These are phyloP conservation scores for Bondarzewia mesenterica DNA, from an alignment of 1,284 basidiomycete species.

Conservation along the genomic window DNA sequence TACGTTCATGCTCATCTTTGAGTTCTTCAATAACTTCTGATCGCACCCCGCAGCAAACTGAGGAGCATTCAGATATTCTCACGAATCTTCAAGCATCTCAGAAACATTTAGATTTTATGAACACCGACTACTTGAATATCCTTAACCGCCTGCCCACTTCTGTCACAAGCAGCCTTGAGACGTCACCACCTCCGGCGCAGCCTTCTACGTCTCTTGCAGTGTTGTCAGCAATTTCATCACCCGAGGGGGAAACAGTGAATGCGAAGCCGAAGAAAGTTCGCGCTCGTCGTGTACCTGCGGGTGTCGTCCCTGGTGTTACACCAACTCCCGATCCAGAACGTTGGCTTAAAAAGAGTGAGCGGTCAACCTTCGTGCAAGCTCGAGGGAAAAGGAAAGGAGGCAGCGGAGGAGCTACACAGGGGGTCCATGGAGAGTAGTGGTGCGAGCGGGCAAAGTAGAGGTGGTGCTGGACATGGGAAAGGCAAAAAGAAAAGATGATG, in stretches of 20 bases:
- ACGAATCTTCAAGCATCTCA: slow-evolving; percentile 77
- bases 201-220: slow-evolving; percentile 26
- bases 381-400: slow-evolving; percentile 44
- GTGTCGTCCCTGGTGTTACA: slow-evolving; percentile 66
- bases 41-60: slow-evolving; percentile 48
- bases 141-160: slow-evolving; percentile 50
- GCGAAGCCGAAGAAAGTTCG: slow-evolving; percentile 34
- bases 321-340: slow-evolving; percentile 73
- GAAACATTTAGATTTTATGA: slow-evolving; percentile 75
- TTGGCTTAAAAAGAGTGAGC: slow-evolving; percentile 76
- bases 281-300: slow-evolving; percentile 59
- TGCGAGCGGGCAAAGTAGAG: slow-evolving; percentile 21
- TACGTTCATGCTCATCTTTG: slow-evolving; percentile 22
- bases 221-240: slow-evolving; percentile 15
- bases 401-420: slow-evolving; percentile 64
- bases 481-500: slow-evolving; percentile 49
- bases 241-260: slow-evolving; percentile 18
- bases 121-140: slow-evolving; percentile 54
- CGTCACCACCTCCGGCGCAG: slow-evolving; percentile 42
- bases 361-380: slow-evolving; percentile 43
- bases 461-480: slow-evolving; percentile 32
- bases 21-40: slow-evolving; percentile 1
- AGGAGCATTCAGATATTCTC: slow-evolving; percentile 79
- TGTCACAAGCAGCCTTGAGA: slow-evolving; percentile 47
- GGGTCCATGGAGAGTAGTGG: slow-evolving; percentile 30